Evolutionary conservation across 805 yeast genomes (phyloP).

Genomic region (Clavispora santaluciae): DNA sequence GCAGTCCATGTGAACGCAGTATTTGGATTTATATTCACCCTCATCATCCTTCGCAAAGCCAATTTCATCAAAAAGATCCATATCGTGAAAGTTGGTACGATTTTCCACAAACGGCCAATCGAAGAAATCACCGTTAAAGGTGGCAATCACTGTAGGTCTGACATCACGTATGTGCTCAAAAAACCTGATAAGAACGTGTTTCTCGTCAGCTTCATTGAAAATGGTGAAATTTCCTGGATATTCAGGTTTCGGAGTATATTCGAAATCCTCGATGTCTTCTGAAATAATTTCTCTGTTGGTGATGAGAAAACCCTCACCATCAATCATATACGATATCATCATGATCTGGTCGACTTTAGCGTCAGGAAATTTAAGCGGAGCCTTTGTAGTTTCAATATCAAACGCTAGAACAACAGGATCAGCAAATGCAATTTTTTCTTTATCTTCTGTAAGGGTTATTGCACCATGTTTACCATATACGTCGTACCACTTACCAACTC

Average conservation of each 20-base stretch:
- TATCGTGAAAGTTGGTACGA: slow-evolving; percentile 75
- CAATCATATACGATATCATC: slow-evolving; percentile 99
- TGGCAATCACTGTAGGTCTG: slow-evolving; percentile 94
- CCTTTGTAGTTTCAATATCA: slow-evolving; percentile 96
- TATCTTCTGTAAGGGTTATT: slow-evolving; percentile 51
- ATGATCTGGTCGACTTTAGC: slow-evolving; percentile 84
- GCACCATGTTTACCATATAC: slow-evolving; percentile 62
- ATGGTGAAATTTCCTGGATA: slow-evolving; percentile 86
- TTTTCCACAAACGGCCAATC: slow-evolving; percentile 99
- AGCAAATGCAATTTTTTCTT: slow-evolving; percentile 84
- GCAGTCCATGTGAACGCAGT: slow-evolving; percentile 97
- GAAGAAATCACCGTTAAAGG: slow-evolving; percentile 97
- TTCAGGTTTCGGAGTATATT: slow-evolving; percentile 96
- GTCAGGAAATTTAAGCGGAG: slow-evolving; percentile 94
- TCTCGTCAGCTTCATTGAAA: slow-evolving; percentile 85
- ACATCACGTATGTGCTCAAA: slow-evolving; percentile 88
- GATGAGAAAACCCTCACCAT: slow-evolving; percentile 91
- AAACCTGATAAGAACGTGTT: slow-evolving; percentile 65
- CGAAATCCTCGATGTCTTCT: slow-evolving; percentile 94
- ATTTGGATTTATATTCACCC: slow-evolving; percentile 87
- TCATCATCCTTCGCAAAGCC: slow-evolving; percentile 89
- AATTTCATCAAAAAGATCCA: slow-evolving; percentile 86
- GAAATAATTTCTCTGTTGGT: slow-evolving; percentile 93
- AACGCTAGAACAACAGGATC: slow-evolving; percentile 96
- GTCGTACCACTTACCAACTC: slow-evolving; percentile 96